Conservation (phyloP, 2,329 filamentous ascomycete species). For the Fusarium guadeloupense region DNA sequence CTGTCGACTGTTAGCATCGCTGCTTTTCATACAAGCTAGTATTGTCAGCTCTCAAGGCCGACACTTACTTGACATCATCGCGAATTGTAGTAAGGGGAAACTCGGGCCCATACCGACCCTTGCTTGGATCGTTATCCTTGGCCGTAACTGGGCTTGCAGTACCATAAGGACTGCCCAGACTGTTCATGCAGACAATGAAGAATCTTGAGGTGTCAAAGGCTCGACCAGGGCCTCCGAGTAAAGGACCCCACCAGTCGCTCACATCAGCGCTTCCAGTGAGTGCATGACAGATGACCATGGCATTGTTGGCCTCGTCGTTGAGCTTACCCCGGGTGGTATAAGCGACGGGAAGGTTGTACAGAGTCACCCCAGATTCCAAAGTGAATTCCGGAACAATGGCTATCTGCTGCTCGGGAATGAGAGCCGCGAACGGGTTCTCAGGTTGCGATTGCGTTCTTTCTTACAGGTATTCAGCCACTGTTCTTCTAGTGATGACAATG, state of each 20-base stretch:
- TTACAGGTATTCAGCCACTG: slow-evolving; percentile 71
- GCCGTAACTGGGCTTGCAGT: slow-evolving; percentile 89
- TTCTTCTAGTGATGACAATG: slow-evolving; percentile 52
- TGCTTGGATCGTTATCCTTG: slow-evolving; percentile 79
- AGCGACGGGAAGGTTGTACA: slow-evolving; percentile 78
- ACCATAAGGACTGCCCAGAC: slow-evolving; percentile 84
- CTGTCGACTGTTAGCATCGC: slow-evolving; percentile 51
- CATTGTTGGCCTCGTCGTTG: slow-evolving; percentile 68
- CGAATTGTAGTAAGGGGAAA: slow-evolving; percentile 95
- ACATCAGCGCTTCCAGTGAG: slow-evolving; percentile 88
- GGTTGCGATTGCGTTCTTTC: slow-evolving; percentile 75
- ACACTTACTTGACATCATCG: slow-evolving; percentile 87
- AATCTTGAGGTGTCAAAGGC: slow-evolving; percentile 85
- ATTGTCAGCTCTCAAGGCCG: no score
- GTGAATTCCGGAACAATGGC: slow-evolving; percentile 89
- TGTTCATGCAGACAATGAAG: slow-evolving; percentile 88
- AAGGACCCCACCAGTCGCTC: slow-evolving; percentile 87
- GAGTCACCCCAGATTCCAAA: slow-evolving; percentile 87
- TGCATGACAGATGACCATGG: slow-evolving; percentile 83
- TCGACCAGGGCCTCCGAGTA: slow-evolving; percentile 79
- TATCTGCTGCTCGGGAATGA: slow-evolving; percentile 90
- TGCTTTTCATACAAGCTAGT: background rate
- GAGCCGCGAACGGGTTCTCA: slow-evolving; percentile 87
- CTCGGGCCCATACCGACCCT: slow-evolving; percentile 89
- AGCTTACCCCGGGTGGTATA: slow-evolving; percentile 73